phyloP scores from a whole-genome alignment of 345 rosid species.

The Euphorbia lathyris region DNA sequence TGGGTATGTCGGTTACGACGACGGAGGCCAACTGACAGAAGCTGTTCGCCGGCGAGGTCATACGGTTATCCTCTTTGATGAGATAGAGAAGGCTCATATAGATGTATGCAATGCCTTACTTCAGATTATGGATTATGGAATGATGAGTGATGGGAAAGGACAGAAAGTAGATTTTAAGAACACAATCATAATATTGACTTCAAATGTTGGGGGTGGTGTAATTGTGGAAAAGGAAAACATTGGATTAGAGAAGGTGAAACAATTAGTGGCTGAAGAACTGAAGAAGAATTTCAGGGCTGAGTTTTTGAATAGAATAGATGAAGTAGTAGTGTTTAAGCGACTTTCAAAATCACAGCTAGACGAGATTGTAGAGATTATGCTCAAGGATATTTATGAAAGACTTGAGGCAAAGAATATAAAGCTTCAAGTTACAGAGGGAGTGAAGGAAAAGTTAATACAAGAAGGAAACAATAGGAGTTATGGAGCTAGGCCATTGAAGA shows the following conservation, averaged over 20 bases:
- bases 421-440: slow-evolving; percentile 45
- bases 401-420: slow-evolving; percentile 43
- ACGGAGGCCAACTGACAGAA: slow-evolving; percentile 65
- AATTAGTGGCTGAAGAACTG: slow-evolving; percentile 13
- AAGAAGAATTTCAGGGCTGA: slow-evolving; percentile 58
- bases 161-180: slow-evolving; percentile 59
- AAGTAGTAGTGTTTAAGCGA: slow-evolving; percentile 55
- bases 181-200: slow-evolving; percentile 58
- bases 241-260: slow-evolving; percentile 30
- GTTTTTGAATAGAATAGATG: slow-evolving; percentile 61
- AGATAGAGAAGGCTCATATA: slow-evolving; percentile 63
- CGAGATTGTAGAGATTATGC: slow-evolving; percentile 51
- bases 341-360: slow-evolving; percentile 43
- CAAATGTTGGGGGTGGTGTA: slow-evolving; percentile 47
- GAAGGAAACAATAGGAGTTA: slow-evolving; percentile 54
- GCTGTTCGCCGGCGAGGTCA: slow-evolving; percentile 56
- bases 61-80: slow-evolving; percentile 53
- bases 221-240: slow-evolving; percentile 32
- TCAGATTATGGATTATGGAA: slow-evolving; percentile 56
- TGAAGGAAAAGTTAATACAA: slow-evolving; percentile 43
- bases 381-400: slow-evolving; percentile 43
- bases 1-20: slow-evolving; percentile 50
- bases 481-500: slow-evolving; percentile 65
- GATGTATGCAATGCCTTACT: slow-evolving; percentile 65
- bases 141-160: slow-evolving; percentile 59